These are phyloP conservation scores for Pythium pyrilobum DNA, from an alignment of 352 stramenopile species.

Conservation along the genomic window DNA sequence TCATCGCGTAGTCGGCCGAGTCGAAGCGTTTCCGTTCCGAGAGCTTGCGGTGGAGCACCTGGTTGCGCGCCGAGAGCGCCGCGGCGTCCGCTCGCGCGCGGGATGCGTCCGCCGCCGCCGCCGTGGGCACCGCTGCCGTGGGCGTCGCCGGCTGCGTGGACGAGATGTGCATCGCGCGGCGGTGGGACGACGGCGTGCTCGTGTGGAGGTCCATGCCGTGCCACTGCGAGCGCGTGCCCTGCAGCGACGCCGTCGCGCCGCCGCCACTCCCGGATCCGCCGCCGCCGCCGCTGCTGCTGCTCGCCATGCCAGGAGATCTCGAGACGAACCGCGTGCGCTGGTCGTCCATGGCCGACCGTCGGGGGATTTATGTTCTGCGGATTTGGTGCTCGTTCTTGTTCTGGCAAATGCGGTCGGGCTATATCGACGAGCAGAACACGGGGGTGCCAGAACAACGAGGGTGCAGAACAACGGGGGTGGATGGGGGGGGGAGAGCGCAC, in stretches of 20 bases:
- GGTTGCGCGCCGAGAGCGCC: slow-evolving; percentile 71
- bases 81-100: slow-evolving; percentile 2
- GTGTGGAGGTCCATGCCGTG: slow-evolving; percentile 25
- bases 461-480: no score
- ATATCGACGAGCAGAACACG: no score
- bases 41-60: slow-evolving; percentile 70
- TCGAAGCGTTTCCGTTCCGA: slow-evolving; percentile 77
- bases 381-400: neutral
- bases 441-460: no score
- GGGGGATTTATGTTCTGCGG: neutral
- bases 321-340: slow-evolving; percentile 9
- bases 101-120: neutral
- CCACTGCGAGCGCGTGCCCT: slow-evolving; percentile 14
- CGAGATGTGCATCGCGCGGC: slow-evolving; percentile 17
- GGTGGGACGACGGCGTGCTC: slow-evolving; percentile 11
- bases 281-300: neutral
- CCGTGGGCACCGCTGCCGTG: neutral
- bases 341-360: slow-evolving; percentile 2
- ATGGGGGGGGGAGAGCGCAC: no score
- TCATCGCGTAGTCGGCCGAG: slow-evolving; percentile 81
- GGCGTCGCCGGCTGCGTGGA: neutral
- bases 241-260: neutral
- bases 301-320: neutral
- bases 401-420: no score
- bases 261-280: neutral